phyloP scores from a whole-genome alignment of 805 yeast genomes.

The Suhomyces canberraensis region DNA sequence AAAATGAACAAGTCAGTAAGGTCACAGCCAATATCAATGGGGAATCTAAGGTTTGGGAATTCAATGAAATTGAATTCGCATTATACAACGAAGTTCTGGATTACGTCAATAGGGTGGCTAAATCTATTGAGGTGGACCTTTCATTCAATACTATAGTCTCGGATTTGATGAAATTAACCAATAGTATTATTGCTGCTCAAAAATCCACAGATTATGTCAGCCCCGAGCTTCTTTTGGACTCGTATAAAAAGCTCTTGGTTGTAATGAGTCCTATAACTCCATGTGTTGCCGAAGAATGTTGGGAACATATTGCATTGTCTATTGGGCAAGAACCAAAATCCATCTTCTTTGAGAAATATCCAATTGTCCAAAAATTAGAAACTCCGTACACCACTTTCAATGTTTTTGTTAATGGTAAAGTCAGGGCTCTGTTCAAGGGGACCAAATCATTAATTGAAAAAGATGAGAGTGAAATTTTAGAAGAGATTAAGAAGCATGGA shows the following conservation, averaged over 20 bases:
- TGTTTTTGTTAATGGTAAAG: conserved; percentile 73
- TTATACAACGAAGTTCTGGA: conserved; percentile 58
- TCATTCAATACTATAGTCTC: conserved; percentile 84
- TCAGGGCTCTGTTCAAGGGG: conserved; percentile 46
- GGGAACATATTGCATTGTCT: conserved; percentile 47
- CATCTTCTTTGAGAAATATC: conserved; percentile 65
- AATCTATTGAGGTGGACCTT: conserved; percentile 55
- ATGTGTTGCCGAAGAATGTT: conserved; percentile 74
- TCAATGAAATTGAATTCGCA: conserved; percentile 46
- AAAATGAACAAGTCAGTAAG: conserved; percentile 4
- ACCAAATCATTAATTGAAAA: conserved; percentile 32
- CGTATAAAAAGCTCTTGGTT: conserved; percentile 54
- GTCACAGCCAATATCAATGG: conserved; percentile 16
- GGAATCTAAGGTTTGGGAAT: conserved; percentile 15
- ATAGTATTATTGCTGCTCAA: conserved; percentile 39
- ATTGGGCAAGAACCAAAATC: conserved; percentile 39
- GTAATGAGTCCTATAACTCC: conserved; percentile 81
- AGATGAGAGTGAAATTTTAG: conserved; percentile 33
- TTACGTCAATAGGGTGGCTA: conserved; percentile 48
- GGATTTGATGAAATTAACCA: conserved; percentile 81
- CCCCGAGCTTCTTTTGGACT: conserved; percentile 42
- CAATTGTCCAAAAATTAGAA: conserved; percentile 41
- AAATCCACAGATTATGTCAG: conserved; percentile 32
- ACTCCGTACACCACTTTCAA: conserved; percentile 43
- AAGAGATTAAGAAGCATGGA: conserved; percentile 20